Evolutionary conservation across 805 yeast species (phyloP), one percentile per base, ranked within the genome.

Genomic region (Ogataea pignaliae): DNA sequence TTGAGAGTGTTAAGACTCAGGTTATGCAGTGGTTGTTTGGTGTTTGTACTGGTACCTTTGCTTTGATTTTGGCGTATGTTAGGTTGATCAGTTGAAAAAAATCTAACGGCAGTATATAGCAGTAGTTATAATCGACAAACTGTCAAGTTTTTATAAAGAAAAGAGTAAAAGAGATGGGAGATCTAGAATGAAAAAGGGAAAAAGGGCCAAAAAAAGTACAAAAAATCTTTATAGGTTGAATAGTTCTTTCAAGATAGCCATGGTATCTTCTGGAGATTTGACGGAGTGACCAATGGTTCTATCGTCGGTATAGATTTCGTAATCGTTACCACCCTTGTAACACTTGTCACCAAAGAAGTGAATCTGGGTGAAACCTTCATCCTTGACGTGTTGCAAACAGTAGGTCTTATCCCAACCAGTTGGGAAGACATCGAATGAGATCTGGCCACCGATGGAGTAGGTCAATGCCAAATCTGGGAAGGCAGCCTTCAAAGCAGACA

Each of bases 391-490:
- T 70, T 85, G 89, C 65, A 93, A 79, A 70, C 96, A 88, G 76
- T 91, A 93, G 50, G 99, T 93, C 81, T 93, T 93, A 72, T 93
- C 99, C 99, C 99, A 93, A 64, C 99, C 99, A 52, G 97, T 88
- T 75, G 99, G 99, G 91, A 93, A 93, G 53, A 93, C 98, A 63
- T 93, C 99, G 61, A 93, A 93, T 31, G 98, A 91, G 68, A 93
- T 93, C 78, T 93, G 98, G 59, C 99, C 99, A 69, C 99, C 99
- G 54, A 93, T 93, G 47, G 99, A 93, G 79, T 85, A 93, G 55
- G 98, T 91, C 64, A 93, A 78, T 44, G 84, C 85, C 60, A 75
- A 75, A 69, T 90, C 91, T 45, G 91, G 69, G 77, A 93, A 93
- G 61, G 82, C 79, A 64, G 79, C 78, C 71, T 78, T 86, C 64